Base-by-base conservation (phyloP, 805 yeast species). In the Metschnikowia anglica region DNA sequence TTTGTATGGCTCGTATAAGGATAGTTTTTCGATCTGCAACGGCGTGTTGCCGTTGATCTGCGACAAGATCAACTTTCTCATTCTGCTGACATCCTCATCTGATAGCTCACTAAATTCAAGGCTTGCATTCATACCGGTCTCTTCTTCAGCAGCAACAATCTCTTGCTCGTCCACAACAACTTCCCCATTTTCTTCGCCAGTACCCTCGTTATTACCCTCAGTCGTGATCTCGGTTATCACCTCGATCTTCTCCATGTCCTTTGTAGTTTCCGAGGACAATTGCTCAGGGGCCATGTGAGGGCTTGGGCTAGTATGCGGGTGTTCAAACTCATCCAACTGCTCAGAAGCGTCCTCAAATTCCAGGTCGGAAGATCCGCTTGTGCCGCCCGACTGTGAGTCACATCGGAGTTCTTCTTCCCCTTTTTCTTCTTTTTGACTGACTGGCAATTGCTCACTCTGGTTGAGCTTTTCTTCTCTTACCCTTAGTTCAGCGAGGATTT, bases 1-100 rank as follows among this genome's bases (percentile, higher is more conserved):
- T 1, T 64, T 47, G 47, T 68, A 69, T 32, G 73, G 70, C 3
- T 54, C 62, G 3, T 66, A 6, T 2, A 65, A 39, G 1, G 43
- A 24, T 9, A 52, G 34, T 6, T 41, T 20, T 4, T 41, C 40
- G 4, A 52, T 25, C 5, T 21, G 33, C n/a, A 50, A 47, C 3
- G 47, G 35, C 5, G 40, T 26, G 11, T 31, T 19, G 2, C 53
- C 54, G n/a, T 45, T 37, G 15, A 52, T 32, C 23, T 52, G 55
- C 7, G 32, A 19, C 37, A 46, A 31, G 9, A 52, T 36, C 4
- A 36, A 36, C 13, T 18, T 21, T 10, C 36, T 39, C 47, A 51
- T 43, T 13, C 35, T 30, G 1, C 12, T 12, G 3, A 50, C 36
- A 27, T 52, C 55, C 15, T 30, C 33, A 18, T 29, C 27, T 17